Evolutionary conservation across 108 stramenopile species (phyloP).

Genomic region (Pseudonitzschia pungens): DNA sequence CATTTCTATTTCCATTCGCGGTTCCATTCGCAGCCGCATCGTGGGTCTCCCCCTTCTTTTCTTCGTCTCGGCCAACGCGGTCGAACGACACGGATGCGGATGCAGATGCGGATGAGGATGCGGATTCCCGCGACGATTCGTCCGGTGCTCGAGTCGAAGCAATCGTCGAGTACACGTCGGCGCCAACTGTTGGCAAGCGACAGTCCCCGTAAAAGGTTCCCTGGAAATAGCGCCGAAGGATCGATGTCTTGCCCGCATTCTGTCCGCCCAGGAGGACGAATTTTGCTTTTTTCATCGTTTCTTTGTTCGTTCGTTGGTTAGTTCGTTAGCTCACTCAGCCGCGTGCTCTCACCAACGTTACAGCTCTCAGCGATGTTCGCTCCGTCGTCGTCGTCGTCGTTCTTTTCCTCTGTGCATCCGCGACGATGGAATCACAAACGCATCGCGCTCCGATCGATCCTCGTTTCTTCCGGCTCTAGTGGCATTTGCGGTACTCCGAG

Average conservation of each 20-base stretch:
- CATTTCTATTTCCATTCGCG: neutral
- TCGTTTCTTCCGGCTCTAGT: too few species aligned
- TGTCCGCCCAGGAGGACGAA: constrained; percentile 58
- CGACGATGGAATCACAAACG: too few species aligned
- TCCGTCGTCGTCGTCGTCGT: too few species aligned
- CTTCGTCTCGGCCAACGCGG: constrained; percentile 5
- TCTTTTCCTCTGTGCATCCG: too few species aligned
- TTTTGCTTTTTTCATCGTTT: constrained; percentile 26
- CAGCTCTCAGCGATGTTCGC: neutral
- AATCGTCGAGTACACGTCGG: constrained; percentile 32
- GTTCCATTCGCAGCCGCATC: neutral
- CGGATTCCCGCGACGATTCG: constrained; percentile 6
- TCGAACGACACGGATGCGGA: too few species aligned
- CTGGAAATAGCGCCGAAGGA: constrained; percentile 59
- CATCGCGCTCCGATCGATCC: too few species aligned
- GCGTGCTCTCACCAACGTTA: too few species aligned
- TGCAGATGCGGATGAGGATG: too few species aligned
- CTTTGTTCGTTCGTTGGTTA: too few species aligned
- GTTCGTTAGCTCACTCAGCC: too few species aligned
- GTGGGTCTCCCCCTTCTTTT: constrained; percentile 7
- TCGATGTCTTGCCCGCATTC: constrained; percentile 72
- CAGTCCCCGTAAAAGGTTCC: constrained; percentile 36
- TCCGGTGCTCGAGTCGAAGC: neutral
- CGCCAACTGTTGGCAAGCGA: constrained; percentile 42
- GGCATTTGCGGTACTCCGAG: too few species aligned